Evolutionary conservation across 2,329 filamentous ascomycete species (phyloP), one percentile per base, ranked within the genome.

Genomic region (Sporothrix mexicana): DNA sequence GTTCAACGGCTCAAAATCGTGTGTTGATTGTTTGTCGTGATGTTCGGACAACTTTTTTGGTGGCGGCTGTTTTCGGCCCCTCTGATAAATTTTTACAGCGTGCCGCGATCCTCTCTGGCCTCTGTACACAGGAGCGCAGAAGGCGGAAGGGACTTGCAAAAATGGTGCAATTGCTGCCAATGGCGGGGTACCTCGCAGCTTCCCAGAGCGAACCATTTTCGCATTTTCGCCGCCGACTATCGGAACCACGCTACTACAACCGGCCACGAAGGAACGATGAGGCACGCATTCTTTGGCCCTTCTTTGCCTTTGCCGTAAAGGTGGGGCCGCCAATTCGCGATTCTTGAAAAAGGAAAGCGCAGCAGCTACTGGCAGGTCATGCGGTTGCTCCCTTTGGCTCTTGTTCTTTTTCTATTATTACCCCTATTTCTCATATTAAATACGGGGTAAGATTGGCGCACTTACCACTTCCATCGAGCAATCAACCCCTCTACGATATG

Each of bases 1-100:
- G 74, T 75, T 79, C 79, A 80, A 81, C 82, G 80, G 79, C 73
- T 73, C 49, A 25, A 70, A 64, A 69, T 23, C 12, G 12, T 13
- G 36, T 17, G 23, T 23, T 41, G n/a, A 13, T 25, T 7, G 47
- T 53, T 7, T 45, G 23, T 41, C 20, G 57, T 53, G 57, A 9
- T 69, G 9, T 69, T 69, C 8, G 68, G 61, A 20, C n/a, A 17
- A 15, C 53, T 49, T 15, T 69, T 62, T 47, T 7, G 43, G 49
- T 57, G 68, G 23, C 69, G 62, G 69, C 62, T 73, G 61, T 55
- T 70, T 68, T 74, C 67, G 70, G 66, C 66, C 62, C 47, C 62
- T 72, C 23, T 62, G 53, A 41, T 20, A 41, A 64, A 72, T 45
- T 70, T 70, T 71, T 57, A 57, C 51, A 64, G 66, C 55, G 59